Evolutionary conservation across 805 yeast genomes (phyloP).

Genomic region (Suhomyces pyralidae): DNA sequence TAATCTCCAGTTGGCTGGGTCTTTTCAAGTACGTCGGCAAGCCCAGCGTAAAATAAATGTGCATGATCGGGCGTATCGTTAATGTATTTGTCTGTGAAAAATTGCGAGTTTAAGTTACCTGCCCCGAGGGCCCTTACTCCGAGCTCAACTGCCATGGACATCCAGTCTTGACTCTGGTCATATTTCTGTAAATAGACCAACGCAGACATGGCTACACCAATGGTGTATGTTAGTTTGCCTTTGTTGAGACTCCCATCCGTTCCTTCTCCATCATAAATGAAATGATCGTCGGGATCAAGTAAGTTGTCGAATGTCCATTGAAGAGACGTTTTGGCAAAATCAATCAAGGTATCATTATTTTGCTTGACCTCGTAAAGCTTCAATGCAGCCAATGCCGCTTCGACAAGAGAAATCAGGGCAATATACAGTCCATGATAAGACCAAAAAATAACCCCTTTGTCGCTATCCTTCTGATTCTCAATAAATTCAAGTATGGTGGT

Average conservation of each 20-base stretch:
- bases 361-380: conserved; percentile 15
- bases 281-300: conserved; percentile 19
- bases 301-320: conserved; percentile 14
- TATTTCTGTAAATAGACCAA: conserved; percentile 14
- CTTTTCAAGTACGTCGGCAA: conserved; percentile 16
- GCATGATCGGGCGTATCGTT: conserved; percentile 20
- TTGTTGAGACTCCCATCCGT: conserved; percentile 15
- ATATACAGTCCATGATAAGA: conserved; percentile 17
- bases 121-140: conserved; percentile 7
- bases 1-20: conserved; percentile 14
- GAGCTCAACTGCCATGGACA: conserved; percentile 17
- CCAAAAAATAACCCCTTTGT: conserved; percentile 26
- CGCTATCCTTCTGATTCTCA: conserved; percentile 15
- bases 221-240: conserved; percentile 28
- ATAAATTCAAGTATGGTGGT: conserved; percentile 13
- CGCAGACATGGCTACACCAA: conserved; percentile 22
- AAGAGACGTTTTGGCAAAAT: conserved; percentile 17
- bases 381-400: conserved; percentile 27
- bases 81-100: conserved; percentile 21
- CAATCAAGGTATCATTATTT: conserved; percentile 8
- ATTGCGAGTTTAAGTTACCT: conserved; percentile 15
- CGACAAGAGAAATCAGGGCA: conserved; percentile 27
- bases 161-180: conserved; percentile 12
- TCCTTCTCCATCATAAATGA: conserved; percentile 22
- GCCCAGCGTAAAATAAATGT: conserved; percentile 21